Evolutionary conservation across 2,329 filamentous ascomycete species (phyloP).

Genomic region (Fusarium dimerum): DNA sequence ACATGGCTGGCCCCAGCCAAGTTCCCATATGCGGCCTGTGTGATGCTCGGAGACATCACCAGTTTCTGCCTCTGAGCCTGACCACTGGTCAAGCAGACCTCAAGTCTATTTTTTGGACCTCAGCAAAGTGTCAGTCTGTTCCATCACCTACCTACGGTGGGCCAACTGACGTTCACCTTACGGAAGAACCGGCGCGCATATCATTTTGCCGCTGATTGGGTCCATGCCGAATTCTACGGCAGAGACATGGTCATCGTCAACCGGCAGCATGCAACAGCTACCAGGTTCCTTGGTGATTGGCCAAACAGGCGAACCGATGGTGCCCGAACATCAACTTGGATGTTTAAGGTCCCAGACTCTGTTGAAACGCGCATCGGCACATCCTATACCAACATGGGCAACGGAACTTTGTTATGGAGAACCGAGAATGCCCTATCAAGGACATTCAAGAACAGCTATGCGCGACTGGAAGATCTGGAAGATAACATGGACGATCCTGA

Average conservation of each 20-base stretch:
- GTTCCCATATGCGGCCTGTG: not conserved
- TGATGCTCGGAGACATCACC: not conserved
- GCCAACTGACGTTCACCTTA: not conserved
- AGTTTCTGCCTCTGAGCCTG: not conserved
- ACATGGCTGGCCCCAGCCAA: not conserved
- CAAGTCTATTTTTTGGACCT: not conserved
- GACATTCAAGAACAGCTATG: no score
- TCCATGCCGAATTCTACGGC: not conserved
- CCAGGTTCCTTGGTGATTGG: no score
- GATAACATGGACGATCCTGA: no score
- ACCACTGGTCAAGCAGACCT: not conserved
- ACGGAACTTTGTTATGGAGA: no score
- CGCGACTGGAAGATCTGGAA: no score
- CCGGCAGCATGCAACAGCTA: not conserved
- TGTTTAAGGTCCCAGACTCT: not conserved
- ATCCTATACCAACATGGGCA: not conserved
- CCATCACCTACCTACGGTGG: no score
- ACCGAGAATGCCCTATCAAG: no score
- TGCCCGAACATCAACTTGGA: not conserved
- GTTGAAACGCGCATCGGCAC: not conserved
- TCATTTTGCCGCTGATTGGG: not conserved
- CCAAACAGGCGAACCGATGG: no score
- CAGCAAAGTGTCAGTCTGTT: not conserved
- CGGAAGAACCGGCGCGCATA: not conserved
- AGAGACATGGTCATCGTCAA: not conserved